Conservation (phyloP, 768 basidiomycete species). For the Termitomyces sp. region DNA sequence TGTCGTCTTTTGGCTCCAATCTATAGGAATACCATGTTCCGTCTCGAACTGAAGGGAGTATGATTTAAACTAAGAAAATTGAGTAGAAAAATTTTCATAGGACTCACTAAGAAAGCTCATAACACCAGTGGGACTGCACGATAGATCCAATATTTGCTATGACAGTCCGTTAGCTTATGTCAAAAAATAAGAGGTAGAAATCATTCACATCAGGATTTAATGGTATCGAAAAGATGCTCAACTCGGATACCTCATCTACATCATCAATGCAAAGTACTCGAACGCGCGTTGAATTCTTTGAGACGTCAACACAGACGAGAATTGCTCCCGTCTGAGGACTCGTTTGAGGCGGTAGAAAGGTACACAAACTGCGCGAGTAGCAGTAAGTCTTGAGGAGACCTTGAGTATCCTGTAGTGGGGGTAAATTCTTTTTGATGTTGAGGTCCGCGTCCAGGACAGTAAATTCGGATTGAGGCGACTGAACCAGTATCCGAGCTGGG, state of each 20-base stretch:
- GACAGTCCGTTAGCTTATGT: slow-evolving; percentile 4
- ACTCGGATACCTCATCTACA: slow-evolving; percentile 25
- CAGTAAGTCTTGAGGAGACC: slow-evolving; percentile 24
- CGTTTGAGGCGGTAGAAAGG: slow-evolving; percentile 23
- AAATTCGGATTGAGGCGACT: slow-evolving; percentile 28
- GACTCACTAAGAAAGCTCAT: slow-evolving; percentile 48
- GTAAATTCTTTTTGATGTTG: slow-evolving; percentile 17
- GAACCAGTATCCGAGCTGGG: slow-evolving; percentile 21
- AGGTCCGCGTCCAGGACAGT: slow-evolving; percentile 28
- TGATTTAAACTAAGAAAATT: neutral
- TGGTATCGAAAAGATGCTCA: slow-evolving; percentile 25
- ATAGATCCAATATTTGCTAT: slow-evolving; percentile 34
- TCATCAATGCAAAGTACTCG: slow-evolving; percentile 30
- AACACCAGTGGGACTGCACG: slow-evolving; percentile 46
- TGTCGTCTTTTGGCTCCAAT: slow-evolving; percentile 21
- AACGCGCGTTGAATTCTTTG: slow-evolving; percentile 21
- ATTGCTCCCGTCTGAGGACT: slow-evolving; percentile 20
- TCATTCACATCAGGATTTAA: slow-evolving; percentile 27
- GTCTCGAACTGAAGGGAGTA: slow-evolving; percentile 31
- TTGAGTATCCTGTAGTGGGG: slow-evolving; percentile 8
- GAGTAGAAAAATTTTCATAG: neutral
- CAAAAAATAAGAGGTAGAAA: neutral
- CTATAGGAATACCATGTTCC: slow-evolving; percentile 42
- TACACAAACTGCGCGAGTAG: slow-evolving; percentile 23
- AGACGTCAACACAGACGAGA: slow-evolving; percentile 21